A percentile compares a stretch with the other conserved stretches of the same genome.
Evolutionary conservation across 2,329 filamentous ascomycete species (phyloP).

Genomic region (Sphaerulina musiva): DNA sequence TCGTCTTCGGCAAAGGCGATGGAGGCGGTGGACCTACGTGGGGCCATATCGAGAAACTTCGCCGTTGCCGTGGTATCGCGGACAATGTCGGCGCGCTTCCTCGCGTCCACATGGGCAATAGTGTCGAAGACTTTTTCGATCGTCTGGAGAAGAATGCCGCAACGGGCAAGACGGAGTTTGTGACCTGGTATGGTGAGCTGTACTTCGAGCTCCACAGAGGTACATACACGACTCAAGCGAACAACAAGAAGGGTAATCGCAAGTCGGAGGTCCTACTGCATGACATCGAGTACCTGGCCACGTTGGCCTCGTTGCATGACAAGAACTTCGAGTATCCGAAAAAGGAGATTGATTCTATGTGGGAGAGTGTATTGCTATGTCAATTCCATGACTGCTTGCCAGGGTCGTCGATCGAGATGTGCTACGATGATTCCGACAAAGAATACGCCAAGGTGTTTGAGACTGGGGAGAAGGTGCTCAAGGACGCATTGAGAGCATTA

Average conservation of each 20-base stretch:
- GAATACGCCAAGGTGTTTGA: constrained; percentile 78
- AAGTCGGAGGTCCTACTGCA: constrained; percentile 77
- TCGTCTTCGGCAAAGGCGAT: constrained; percentile 95
- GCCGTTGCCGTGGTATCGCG: constrained; percentile 82
- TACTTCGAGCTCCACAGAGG: constrained; percentile 97
- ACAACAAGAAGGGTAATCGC: constrained; percentile 94
- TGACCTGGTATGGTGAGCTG: constrained; percentile 95
- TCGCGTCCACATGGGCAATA: constrained; percentile 78
- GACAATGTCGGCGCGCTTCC: constrained; percentile 79
- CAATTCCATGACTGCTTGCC: constrained; percentile 98
- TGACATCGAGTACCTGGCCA: constrained; percentile 81
- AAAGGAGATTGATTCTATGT: constrained; percentile 88
- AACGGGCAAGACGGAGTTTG: constrained; percentile 59
- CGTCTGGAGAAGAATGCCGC: constrained; percentile 69
- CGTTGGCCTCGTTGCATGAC: constrained; percentile 68
- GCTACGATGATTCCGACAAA: constrained; percentile 89
- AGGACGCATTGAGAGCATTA: constrained; percentile 62
- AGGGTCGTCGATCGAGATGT: constrained; percentile 94
- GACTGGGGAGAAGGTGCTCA: constrained; percentile 64
- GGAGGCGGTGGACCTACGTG: constrained; percentile 92
- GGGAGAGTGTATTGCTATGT: constrained; percentile 84
- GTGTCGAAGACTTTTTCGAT: constrained; percentile 92
- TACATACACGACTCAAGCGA: constrained; percentile 84
- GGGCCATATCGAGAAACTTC: constrained; percentile 88
- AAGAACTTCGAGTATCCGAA: constrained; percentile 80